phyloP scores from a whole-genome alignment of 164 flowering plant species.

The Dillenia turbinata region DNA sequence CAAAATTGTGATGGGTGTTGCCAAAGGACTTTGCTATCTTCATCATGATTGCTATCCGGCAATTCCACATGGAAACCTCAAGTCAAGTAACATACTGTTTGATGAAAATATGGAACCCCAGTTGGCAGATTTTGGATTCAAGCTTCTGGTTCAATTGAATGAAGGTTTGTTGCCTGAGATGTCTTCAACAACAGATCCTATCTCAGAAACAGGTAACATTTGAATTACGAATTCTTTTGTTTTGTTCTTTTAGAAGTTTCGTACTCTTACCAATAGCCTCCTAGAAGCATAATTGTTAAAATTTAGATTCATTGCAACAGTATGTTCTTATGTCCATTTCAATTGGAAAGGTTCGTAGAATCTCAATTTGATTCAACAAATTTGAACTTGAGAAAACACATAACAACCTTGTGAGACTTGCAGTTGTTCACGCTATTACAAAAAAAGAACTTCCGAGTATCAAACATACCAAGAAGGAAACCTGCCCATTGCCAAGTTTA shows the following conservation, averaged over 20 bases:
- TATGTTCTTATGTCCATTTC: too few relatives aligned
- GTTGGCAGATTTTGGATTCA: slow-evolving; percentile 69
- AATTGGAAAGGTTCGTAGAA: too few relatives aligned
- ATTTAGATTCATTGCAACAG: too few relatives aligned
- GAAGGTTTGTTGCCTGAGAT: slow-evolving; percentile 28
- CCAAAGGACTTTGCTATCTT: slow-evolving; percentile 76
- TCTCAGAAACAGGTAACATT: slow-evolving; percentile 39
- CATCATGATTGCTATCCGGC: slow-evolving; percentile 88
- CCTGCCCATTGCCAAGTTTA: too few relatives aligned
- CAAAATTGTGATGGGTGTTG: slow-evolving; percentile 54
- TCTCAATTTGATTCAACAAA: too few relatives aligned
- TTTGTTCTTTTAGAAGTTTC: background rate
- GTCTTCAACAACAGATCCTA: slow-evolving; percentile 15
- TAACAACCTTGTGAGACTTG: too few relatives aligned
- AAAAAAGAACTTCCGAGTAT: too few relatives aligned
- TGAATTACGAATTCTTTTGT: slow-evolving; percentile 2
- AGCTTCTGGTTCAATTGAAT: slow-evolving; percentile 29
- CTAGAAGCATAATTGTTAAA: too few relatives aligned
- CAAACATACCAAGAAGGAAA: too few relatives aligned
- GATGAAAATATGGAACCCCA: slow-evolving; percentile 87
- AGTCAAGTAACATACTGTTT: slow-evolving; percentile 58
- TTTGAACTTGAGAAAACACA: too few relatives aligned
- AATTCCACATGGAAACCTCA: slow-evolving; percentile 88
- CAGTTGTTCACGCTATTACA: too few relatives aligned
- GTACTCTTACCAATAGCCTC: too few relatives aligned